Base-by-base conservation (phyloP, 2,329 filamentous ascomycete species). In the Fusarium tupiense region DNA sequence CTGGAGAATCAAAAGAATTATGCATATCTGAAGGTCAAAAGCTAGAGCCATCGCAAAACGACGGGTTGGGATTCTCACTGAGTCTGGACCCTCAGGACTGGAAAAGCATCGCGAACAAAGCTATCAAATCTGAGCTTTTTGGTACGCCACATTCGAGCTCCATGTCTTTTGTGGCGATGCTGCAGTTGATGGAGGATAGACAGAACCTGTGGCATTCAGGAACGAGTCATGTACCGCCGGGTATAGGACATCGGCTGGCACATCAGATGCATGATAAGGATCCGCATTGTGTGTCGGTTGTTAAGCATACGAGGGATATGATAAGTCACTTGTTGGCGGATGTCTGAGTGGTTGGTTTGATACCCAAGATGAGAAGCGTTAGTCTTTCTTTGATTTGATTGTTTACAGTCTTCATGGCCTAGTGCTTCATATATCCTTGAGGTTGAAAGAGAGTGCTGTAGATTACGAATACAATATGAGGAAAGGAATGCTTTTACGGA, bases 181-280 rank as follows among this genome's bases (percentile, higher is more conserved):
- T 78, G 35, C 74, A 77, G 47, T 43, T 72, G 43, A 77, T 79
- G 77, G 77, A 78, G 37, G 69, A 78, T 20, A 73, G 77, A 14
- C 77, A 78, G 31, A 46, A 67, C 3, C 31, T 59, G 8, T 78
- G 77, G 77, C 77, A 78, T 37, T 78, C 77, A 17, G 77, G 77
- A 2, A 52, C 54, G 6, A 35, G 66, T 10, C 62, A 61, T 35
- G 38, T 65, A 14, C 61, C 56, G 3, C 60, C 38, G 8, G 65
- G 70, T 11, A 70, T 67, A 24, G 71, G 49, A 2, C 61, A 50
- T 20, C 46, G 43, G 8, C 29, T 68, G 57, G 37, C 56, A 7
- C 68, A 74, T 40, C 72, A 74, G 40, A 50, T 46, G 17, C 61
- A 67, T 38, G 69, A 64, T 26, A 75, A 76, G 31, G 77, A 79